Percentiles rank a stretch among this genome's conserved stretches.
Conservation (phyloP, 805 yeast species). For the Maudiozyma barnettii region DNA sequence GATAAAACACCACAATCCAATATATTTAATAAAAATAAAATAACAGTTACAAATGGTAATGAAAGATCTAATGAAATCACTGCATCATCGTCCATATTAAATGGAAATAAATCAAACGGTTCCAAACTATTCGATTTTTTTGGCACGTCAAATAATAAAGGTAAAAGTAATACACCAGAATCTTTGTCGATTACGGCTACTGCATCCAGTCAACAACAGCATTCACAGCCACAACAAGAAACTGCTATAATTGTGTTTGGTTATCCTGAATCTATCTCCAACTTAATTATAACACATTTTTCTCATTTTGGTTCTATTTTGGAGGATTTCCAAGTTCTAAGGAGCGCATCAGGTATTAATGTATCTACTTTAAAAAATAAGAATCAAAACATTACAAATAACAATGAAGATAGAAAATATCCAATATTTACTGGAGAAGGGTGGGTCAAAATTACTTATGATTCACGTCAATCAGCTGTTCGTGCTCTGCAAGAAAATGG, state of each 20-base stretch:
- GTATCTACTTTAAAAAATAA: conserved; percentile 17
- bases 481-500: conserved; percentile 86
- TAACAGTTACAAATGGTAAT: not conserved
- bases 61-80: not conserved
- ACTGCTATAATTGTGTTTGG: conserved; percentile 80
- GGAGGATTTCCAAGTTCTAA: conserved; percentile 55
- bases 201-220: not conserved
- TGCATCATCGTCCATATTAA: not conserved
- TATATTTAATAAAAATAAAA: not conserved
- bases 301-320: conserved; percentile 69
- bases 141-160: not conserved
- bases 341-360: conserved; percentile 27
- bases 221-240: conserved; percentile 27
- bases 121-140: not conserved
- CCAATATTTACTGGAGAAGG: conserved; percentile 80
- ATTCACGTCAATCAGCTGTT: conserved; percentile 60
- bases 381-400: conserved; percentile 5
- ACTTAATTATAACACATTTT: conserved; percentile 60
- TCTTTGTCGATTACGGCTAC: not conserved
- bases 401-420: conserved; percentile 23
- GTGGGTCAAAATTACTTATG: conserved; percentile 88
- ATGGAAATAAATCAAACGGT: not conserved
- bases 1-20: conserved; percentile 7
- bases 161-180: not conserved
- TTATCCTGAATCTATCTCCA: conserved; percentile 68